phyloP scores from a whole-genome alignment of 73 alveolate species.

The Tetrahymena malaccensis region DNA sequence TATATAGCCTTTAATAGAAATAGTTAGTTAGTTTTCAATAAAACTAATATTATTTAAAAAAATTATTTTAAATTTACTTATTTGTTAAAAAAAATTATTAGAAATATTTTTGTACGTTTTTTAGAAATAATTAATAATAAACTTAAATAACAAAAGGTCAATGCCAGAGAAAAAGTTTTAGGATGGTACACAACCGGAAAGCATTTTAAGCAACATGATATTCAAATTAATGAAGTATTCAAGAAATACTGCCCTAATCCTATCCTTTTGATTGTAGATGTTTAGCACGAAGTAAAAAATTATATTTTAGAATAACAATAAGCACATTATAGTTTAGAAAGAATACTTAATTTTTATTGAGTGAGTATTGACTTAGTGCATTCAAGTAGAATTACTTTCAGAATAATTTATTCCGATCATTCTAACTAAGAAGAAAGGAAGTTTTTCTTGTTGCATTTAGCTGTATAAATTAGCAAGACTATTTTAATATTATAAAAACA shows the following conservation, averaged over 20 bases:
- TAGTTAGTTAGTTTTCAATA: no score
- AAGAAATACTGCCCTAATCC: constrained; percentile 91
- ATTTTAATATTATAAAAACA: no score
- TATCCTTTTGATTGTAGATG: constrained; percentile 87
- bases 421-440: no score
- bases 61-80: no score
- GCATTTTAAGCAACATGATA: constrained; percentile 95
- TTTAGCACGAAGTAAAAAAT: constrained; percentile 50
- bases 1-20: neutral
- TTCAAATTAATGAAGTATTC: constrained; percentile 95
- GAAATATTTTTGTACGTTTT: neutral
- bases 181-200: constrained; percentile 99
- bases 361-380: no score
- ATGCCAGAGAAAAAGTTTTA: constrained; percentile 92
- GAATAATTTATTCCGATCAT: no score
- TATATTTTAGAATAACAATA: neutral
- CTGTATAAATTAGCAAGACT: neutral
- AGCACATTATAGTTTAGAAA: neutral
- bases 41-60: no score
- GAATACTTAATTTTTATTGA: no score
- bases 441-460: no score
- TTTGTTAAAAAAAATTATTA: no score
- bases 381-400: neutral
- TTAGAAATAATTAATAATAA: no score
- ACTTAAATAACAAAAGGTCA: constrained; percentile 39